Base-by-base conservation (phyloP, 345 rosid genomes). In the Moricandia arvensis region DNA sequence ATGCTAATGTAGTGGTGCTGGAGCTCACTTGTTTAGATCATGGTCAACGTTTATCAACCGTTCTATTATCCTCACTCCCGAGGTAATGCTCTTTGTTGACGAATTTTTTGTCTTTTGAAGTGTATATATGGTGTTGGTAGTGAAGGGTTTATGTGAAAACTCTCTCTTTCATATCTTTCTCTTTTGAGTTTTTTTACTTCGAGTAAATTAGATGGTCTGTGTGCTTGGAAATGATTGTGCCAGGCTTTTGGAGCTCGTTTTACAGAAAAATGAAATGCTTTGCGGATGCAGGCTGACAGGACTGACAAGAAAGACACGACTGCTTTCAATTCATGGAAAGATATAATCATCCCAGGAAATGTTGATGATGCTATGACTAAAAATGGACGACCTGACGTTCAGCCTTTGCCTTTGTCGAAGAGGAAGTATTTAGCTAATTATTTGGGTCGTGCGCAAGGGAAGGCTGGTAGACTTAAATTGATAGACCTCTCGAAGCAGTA, bases 251-350 rank as follows among this genome's bases (percentile, higher is more conserved):
- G 71, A 63, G 54, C 13, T 74, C 11, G 8, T 8, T 74, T 58
- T 16, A 66, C 59, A 21, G 37, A 75, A 57, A 30, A 9, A 13
- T 68, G 62, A 59, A 59, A 59, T 33, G 43, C 27, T 64, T 58
- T 64, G 63, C 69, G 75, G 75, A 63, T 80, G 83, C 82, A 95
- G 99, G 99, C 93, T 59, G 97, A 95, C 76, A 84, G 98, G 73
- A 95, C 99, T 74, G 99, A 92, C 76, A 92, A 89, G 87, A 90
- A 83, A 86, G 94, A 88, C 72, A 82, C 84, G 7, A 92, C 87
- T 82, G 96, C 99, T 53, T 95, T 92, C 59, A 90, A 87, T 83
- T 87, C 99, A 61, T 95, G 99, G 99, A 95, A 95, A 83, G 99
- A 92, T 79, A 89, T 93, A 70, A 88, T 93, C 67, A 89, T 93